These are phyloP conservation scores for Fragosphaeria purpurea DNA, from an alignment of 2,329 filamentous ascomycete species.

Conservation along the genomic window DNA sequence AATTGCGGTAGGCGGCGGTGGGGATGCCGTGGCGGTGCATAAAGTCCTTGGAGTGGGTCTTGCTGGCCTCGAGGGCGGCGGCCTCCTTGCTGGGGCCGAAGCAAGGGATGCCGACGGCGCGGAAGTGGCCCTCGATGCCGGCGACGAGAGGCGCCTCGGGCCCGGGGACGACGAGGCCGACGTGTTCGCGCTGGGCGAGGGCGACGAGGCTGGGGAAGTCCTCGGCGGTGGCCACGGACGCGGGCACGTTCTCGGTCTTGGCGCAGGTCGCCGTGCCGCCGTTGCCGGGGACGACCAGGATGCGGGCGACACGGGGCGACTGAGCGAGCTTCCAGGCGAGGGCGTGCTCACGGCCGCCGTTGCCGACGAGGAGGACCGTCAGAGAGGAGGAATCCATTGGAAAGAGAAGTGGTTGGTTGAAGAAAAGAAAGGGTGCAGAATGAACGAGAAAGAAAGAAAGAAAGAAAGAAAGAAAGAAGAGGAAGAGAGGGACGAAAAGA, in stretches of 20 bases:
- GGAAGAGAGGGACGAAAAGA: not conserved
- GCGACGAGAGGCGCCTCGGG: conserved; percentile 91
- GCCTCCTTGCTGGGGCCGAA: conserved; percentile 82
- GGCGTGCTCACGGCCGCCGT: conserved; percentile 89
- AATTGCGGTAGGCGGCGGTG: conserved; percentile 85
- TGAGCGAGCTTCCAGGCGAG: conserved; percentile 89
- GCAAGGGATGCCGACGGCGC: conserved; percentile 59
- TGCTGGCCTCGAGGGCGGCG: conserved; percentile 88
- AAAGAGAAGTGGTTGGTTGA: not conserved
- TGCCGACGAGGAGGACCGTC: conserved; percentile 71
- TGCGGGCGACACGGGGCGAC: conserved; percentile 66
- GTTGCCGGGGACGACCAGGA: conserved; percentile 67
- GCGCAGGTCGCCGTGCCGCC: conserved; percentile 67
- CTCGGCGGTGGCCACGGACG: conserved; percentile 51
- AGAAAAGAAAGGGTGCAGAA: not conserved
- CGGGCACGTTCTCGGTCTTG: conserved; percentile 61
- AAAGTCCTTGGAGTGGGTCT: conserved; percentile 96
- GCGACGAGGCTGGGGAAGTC: conserved; percentile 70
- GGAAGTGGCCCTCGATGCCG: conserved; percentile 78
- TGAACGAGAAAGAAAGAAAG: not conserved
- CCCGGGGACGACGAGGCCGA: conserved; percentile 81
- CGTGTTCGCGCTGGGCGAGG: conserved; percentile 59
- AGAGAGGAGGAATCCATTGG: conserved; percentile 8
- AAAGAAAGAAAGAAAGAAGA: not conserved
- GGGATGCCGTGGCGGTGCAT: conserved; percentile 88